phyloP scores from a whole-genome alignment of 2,329 filamentous ascomycete species.

The Epichloe elymi region DNA sequence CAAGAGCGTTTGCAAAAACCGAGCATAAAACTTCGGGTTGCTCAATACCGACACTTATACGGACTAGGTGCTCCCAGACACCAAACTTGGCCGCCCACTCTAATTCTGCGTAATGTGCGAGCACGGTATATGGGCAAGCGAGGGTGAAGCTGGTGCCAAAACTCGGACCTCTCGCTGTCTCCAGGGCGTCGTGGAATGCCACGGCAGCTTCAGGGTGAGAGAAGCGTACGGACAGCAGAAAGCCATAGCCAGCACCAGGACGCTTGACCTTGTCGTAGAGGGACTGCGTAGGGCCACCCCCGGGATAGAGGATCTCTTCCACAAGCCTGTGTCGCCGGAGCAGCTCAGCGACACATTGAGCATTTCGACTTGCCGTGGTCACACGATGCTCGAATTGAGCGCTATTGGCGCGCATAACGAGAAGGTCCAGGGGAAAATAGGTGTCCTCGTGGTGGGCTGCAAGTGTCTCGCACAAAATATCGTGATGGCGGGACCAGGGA shows the following conservation, averaged over 20 bases:
- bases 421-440: neutral
- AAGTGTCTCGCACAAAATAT: neutral
- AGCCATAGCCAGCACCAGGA: conserved; percentile 31
- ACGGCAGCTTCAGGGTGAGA: conserved; percentile 17
- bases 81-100: conserved; percentile 19
- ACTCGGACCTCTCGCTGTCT: conserved; percentile 31
- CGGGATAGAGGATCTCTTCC: conserved; percentile 25
- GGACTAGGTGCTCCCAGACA: conserved; percentile 3
- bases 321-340: conserved; percentile 26
- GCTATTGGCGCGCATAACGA: neutral
- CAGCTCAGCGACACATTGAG: neutral
- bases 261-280: conserved; percentile 24
- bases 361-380: neutral
- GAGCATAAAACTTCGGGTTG: neutral
- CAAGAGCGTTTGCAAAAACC: neutral
- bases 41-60: conserved; percentile 7
- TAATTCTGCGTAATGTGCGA: conserved; percentile 14
- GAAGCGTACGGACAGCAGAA: conserved; percentile 34
- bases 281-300: conserved; percentile 15
- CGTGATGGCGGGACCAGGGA: neutral
- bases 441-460: conserved; percentile 11
- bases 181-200: conserved; percentile 31
- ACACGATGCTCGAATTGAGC: neutral
- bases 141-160: conserved; percentile 34
- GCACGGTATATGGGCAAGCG: conserved; percentile 18